Evolutionary conservation across 805 yeast genomes (phyloP), one percentile per base, ranked within the genome.

Genomic region (Torulaspora delbrueckii): DNA sequence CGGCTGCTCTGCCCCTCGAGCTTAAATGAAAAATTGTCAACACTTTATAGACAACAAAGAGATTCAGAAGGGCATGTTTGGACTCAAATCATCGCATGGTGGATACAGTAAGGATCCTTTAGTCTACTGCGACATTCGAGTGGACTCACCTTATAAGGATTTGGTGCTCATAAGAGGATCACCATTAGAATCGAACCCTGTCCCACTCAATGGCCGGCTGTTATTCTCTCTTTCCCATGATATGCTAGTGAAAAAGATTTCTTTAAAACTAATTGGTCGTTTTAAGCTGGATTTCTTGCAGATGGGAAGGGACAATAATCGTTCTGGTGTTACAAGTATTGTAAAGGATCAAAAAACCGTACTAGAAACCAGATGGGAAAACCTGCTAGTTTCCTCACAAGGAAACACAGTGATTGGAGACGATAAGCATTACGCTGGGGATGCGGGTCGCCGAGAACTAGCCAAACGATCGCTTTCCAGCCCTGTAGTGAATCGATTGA

Each of bases 291-390:
- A 75, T 63, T 46, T 91, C 33, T 65, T 72, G 16, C 73, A 73
- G 48, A 71, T 71, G 25, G 60, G 75, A 13, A 63, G 45, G 68
- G 72, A 54, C 65, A 75, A 14, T 37, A 56, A 55, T 3, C 44
- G 51, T 10, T 52, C 50, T 13, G 62, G 65, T 10, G 58, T 68
- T 10, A 65, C 72, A 2, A 64, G 68, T 32, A 65, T 73, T 2
- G 73, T 72, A 2, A 71, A 69, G 43, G 74, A 82, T 57, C 82
- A 79, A 37, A 74, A 77, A 45, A 72, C 72, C 7, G 61, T 90
- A 3, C 87, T 79, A 56, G 93, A 88, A 52, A 79, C 81, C 50
- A 69, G 68, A 22, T 88, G 96, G 96, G 85, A 82, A 48, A 77
- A 80, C 50, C 63, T 78, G 5, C 51, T 72, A 16, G 45, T 57